Percentiles rank a stretch among this genome's conserved stretches.
Conservation (phyloP, 2,329 filamentous ascomycete species). For the Penicillium sp. region DNA sequence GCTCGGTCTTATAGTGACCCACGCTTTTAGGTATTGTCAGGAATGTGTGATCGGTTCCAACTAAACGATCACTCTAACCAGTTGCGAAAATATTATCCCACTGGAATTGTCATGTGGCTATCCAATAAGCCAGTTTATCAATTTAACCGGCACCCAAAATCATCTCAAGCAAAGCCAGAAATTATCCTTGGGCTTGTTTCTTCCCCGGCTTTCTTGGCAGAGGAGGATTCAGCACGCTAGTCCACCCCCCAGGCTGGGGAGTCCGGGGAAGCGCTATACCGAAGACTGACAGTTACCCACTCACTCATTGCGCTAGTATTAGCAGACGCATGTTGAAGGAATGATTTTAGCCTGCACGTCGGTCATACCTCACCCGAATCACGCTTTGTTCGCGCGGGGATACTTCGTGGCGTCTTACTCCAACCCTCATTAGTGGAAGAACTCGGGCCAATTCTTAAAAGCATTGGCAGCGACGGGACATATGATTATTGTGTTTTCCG, state of each 20-base stretch:
- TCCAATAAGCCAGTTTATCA: neutral
- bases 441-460: slow-evolving; percentile 3
- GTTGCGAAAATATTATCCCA: neutral
- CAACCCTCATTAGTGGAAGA: slow-evolving; percentile 18
- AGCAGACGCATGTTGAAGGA: neutral
- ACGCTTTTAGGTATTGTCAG: neutral
- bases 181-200: neutral
- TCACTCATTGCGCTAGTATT: neutral
- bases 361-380: slow-evolving; percentile 20
- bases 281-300: neutral
- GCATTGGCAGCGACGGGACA: neutral
- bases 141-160: slow-evolving; percentile 1
- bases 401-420: slow-evolving; percentile 6
- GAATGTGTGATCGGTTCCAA: neutral
- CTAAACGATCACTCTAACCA: neutral
- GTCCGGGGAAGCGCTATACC: slow-evolving; percentile 22
- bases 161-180: neutral
- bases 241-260: neutral
- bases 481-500: neutral
- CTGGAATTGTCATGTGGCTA: neutral
- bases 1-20: slow-evolving; percentile 4
- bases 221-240: neutral
- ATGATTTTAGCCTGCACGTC: neutral
- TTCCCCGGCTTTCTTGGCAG: slow-evolving; percentile 9
- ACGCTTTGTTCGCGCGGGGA: slow-evolving; percentile 18